phyloP scores from a whole-genome alignment of 495 filamentous ascomycete species.

The Ramalina peruviana region DNA sequence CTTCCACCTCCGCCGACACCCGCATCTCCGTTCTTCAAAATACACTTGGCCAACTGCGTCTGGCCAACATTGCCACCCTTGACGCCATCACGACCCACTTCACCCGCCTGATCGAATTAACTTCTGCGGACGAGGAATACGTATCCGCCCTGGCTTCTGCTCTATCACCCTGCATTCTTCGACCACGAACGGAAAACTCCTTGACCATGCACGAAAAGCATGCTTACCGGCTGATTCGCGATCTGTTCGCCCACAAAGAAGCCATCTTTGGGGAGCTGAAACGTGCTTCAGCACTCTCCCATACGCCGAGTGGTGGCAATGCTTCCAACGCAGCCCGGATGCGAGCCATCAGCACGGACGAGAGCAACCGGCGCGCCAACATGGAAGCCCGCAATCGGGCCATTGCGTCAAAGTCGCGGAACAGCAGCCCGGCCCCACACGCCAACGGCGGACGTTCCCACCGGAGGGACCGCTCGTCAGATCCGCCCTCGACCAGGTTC shows the following conservation, averaged over 20 bases:
- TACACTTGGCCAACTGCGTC: slow-evolving; percentile 82
- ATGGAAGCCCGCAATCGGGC: slow-evolving; percentile 85
- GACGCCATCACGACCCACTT: slow-evolving; percentile 98
- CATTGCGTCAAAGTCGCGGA: slow-evolving; percentile 61
- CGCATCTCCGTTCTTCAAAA: slow-evolving; percentile 90
- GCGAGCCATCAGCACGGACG: slow-evolving; percentile 86
- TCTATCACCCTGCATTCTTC: slow-evolving; percentile 79
- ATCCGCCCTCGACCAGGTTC: slow-evolving; percentile 63
- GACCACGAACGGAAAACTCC: slow-evolving; percentile 70
- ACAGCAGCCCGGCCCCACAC: slow-evolving; percentile 57
- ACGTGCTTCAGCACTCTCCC: slow-evolving; percentile 61
- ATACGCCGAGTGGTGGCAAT: slow-evolving; percentile 35
- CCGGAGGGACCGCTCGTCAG: slow-evolving; percentile 69
- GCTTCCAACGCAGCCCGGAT: slow-evolving; percentile 36
- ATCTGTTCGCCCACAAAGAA: slow-evolving; percentile 88
- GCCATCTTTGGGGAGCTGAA: slow-evolving; percentile 93
- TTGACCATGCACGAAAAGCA: slow-evolving; percentile 93
- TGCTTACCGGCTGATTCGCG: slow-evolving; percentile 79
- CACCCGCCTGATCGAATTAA: slow-evolving; percentile 89
- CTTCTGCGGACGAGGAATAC: slow-evolving; percentile 85
- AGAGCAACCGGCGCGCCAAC: slow-evolving; percentile 84
- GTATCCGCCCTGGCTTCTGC: slow-evolving; percentile 58
- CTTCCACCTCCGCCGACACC: slow-evolving; percentile 55
- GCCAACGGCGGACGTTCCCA: slow-evolving; percentile 24
- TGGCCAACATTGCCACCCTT: slow-evolving; percentile 96